A percentile compares a stretch with the other conserved stretches of the same genome.
Evolutionary conservation across 2,329 filamentous ascomycete genomes (phyloP).

Genomic region (Cladorrhinum sp.): DNA sequence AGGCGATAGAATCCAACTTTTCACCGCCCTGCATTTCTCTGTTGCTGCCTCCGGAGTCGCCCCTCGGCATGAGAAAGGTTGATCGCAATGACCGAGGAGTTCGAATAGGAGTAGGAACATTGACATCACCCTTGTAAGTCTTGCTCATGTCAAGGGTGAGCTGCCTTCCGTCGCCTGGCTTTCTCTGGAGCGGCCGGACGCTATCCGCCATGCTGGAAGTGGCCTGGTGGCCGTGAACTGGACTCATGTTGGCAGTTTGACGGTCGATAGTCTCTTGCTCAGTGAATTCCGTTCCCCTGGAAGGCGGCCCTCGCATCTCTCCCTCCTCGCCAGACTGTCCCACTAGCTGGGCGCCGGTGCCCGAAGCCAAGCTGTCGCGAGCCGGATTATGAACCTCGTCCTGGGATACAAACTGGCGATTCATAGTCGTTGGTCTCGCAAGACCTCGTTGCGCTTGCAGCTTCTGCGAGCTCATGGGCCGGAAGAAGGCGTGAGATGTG

Average conservation of each 20-base stretch:
- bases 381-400: conserved; percentile 38
- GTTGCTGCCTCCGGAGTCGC: conserved; percentile 49
- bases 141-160: conserved; percentile 60
- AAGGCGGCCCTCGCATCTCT: conserved; percentile 57
- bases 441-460: conserved; percentile 82
- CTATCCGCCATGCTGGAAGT: conserved; percentile 70
- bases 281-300: conserved; percentile 77
- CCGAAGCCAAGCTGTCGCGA: conserved; percentile 58
- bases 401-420: conserved; percentile 35
- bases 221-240: conserved; percentile 57
- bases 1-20: conserved; percentile 77
- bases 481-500: conserved; percentile 87
- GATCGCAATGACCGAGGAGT: conserved; percentile 75
- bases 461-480: conserved; percentile 93
- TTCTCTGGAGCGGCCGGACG: conserved; percentile 67
- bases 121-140: conserved; percentile 47
- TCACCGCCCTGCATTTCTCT: conserved; percentile 67
- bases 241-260: conserved; percentile 71
- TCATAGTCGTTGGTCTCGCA: conserved; percentile 42
- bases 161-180: conserved; percentile 37
- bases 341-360: conserved; percentile 36
- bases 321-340: conserved; percentile 40
- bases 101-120: conserved; percentile 59
- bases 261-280: conserved; percentile 69
- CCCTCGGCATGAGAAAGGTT: conserved; percentile 65